A percentile compares a stretch with the other conserved stretches of the same genome.
Evolutionary conservation across 148 eudicot species (phyloP).

Genomic region (Heliosperma pusillum): DNA sequence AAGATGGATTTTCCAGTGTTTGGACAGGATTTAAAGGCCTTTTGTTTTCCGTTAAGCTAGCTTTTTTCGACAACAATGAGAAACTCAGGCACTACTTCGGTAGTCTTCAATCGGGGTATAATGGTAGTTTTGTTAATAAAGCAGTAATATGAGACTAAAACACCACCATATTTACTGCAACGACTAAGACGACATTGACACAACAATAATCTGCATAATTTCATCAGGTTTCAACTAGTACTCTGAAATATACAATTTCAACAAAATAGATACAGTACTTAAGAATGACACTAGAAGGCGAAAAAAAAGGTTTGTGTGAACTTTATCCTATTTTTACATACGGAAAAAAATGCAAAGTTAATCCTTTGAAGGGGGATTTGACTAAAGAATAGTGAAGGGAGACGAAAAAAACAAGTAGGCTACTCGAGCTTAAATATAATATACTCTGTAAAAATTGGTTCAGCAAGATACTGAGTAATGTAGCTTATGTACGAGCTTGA

Average conservation of each 20-base stretch:
- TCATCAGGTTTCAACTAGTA: too few relatives aligned
- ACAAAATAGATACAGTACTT: background rate
- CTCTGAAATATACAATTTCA: too few relatives aligned
- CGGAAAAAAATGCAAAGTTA: background rate
- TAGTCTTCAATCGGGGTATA: too few relatives aligned
- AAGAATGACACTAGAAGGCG: background rate
- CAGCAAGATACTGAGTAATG: background rate
- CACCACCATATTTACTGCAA: background rate
- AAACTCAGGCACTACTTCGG: background rate
- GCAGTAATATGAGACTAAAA: background rate
- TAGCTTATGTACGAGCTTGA: slow-evolving; percentile 23
- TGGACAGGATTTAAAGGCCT: background rate
- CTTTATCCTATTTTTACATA: background rate
- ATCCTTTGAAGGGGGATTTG: background rate
- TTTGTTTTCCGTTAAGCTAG: too few relatives aligned
- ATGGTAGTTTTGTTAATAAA: too few relatives aligned
- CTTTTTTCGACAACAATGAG: background rate
- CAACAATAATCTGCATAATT: background rate
- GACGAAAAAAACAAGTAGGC: background rate
- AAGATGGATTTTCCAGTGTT: background rate
- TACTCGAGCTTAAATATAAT: background rate
- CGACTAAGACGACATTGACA: background rate
- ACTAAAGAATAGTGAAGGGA: slow-evolving; percentile 12
- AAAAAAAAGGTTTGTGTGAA: background rate
- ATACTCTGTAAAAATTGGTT: background rate